These are phyloP conservation scores for Fusarium hainanense DNA, from an alignment of 2,329 filamentous ascomycete species.

Conservation along the genomic window DNA sequence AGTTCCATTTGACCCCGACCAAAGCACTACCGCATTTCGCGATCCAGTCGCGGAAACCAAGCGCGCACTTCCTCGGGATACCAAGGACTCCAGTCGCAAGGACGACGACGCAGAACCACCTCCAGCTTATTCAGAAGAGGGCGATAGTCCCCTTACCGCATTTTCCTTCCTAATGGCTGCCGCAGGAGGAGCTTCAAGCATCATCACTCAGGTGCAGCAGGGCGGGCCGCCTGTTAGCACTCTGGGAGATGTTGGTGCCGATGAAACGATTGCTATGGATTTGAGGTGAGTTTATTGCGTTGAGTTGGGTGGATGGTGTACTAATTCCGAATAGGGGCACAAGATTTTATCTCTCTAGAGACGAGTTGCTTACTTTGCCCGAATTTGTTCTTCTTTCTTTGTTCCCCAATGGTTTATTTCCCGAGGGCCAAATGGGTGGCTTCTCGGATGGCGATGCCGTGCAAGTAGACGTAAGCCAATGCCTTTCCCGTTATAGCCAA, in stretches of 20 bases:
- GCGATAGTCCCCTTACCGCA: constrained; percentile 87
- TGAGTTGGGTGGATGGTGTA: background rate
- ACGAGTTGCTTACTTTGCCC: constrained; percentile 93
- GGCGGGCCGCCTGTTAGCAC: constrained; percentile 89
- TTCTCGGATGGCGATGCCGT: constrained; percentile 95
- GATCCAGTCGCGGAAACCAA: constrained; percentile 79
- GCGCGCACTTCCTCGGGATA: constrained; percentile 82
- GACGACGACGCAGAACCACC: constrained; percentile 90
- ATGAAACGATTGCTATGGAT: constrained; percentile 96
- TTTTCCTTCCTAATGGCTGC: constrained; percentile 99
- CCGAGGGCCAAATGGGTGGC: constrained; percentile 93
- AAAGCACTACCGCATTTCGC: constrained; percentile 56
- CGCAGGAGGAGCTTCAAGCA: constrained; percentile 95
- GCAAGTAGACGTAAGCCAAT: constrained; percentile 87
- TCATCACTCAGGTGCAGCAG: constrained; percentile 99
- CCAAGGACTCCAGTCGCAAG: constrained; percentile 81
- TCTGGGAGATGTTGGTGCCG: constrained; percentile 85
- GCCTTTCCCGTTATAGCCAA: background rate
- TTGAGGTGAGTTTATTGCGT: constrained; percentile 73
- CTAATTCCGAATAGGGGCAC: constrained; percentile 74
- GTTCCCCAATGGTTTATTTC: constrained; percentile 97
- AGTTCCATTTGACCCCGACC: constrained; percentile 52
- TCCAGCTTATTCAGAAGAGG: constrained; percentile 96
- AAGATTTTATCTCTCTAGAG: constrained; percentile 91
- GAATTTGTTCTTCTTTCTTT: constrained; percentile 98